Percentiles rank a stretch among this genome's conserved stretches.
phyloP scores from a whole-genome alignment of 495 filamentous ascomycete species.

The Xylaria palmicola region DNA sequence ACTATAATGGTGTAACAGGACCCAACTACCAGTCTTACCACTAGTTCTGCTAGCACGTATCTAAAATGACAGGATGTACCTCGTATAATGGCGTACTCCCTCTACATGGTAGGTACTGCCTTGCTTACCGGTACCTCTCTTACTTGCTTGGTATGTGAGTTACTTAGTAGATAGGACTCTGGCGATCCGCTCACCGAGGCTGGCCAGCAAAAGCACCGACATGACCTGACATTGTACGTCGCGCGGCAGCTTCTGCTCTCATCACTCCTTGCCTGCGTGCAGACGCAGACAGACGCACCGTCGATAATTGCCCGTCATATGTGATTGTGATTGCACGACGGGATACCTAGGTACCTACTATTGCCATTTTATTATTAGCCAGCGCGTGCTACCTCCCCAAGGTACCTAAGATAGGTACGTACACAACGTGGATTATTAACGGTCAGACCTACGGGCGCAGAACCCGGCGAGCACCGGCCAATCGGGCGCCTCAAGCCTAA shows the following conservation, averaged over 20 bases:
- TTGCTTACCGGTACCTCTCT: background rate
- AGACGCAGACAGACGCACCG: background rate
- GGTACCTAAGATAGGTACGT: too few relatives aligned
- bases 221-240: background rate
- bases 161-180: background rate
- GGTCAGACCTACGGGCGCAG: background rate
- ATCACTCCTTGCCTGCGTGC: background rate
- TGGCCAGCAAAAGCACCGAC: background rate
- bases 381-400: too few relatives aligned
- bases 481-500: background rate
- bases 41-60: too few relatives aligned
- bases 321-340: too few relatives aligned
- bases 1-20: background rate
- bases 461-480: background rate
- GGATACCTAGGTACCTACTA: too few relatives aligned
- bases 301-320: background rate
- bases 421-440: background rate
- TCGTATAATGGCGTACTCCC: too few relatives aligned
- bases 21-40: background rate
- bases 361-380: background rate
- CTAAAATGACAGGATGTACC: constrained; percentile 1
- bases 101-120: too few relatives aligned
- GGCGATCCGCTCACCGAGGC: constrained; percentile 7
- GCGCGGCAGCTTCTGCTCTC: background rate
- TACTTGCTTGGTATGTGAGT: background rate